These are phyloP conservation scores for Luzula sylvatica DNA, from an alignment of 176 grass and related monocot species.

Conservation along the genomic window DNA sequence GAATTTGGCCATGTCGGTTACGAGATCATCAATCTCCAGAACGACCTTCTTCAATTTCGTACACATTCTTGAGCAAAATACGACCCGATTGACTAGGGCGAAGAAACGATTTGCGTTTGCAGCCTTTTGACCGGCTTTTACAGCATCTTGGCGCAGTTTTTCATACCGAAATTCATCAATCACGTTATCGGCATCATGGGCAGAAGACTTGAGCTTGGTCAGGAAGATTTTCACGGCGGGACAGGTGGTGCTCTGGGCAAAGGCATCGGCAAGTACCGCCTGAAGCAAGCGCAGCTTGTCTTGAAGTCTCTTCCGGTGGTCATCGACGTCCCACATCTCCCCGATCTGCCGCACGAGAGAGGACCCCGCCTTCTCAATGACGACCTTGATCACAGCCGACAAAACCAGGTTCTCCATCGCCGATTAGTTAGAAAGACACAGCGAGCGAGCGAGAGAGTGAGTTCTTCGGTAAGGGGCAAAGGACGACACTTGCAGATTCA, in stretches of 20 bases:
- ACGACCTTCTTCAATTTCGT: constrained; percentile 2
- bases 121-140: background rate
- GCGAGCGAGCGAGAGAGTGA: too few species aligned
- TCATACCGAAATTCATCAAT: constrained; percentile 15
- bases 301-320: background rate
- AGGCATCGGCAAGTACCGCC: background rate
- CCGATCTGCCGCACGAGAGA: background rate
- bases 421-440: background rate
- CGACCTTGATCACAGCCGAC: background rate
- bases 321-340: background rate
- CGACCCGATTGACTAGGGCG: background rate
- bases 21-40: background rate
- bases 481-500: too few species aligned
- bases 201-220: background rate
- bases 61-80: constrained; percentile 9
- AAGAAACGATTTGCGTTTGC: background rate
- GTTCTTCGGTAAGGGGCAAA: too few species aligned
- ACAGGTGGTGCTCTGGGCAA: background rate
- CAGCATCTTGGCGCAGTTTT: background rate
- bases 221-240: constrained; percentile 1
- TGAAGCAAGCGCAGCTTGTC: background rate
- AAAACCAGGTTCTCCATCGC: background rate
- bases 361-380: background rate
- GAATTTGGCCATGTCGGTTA: background rate
- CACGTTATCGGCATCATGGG: background rate